phyloP scores from a whole-genome alignment of 169 alveolate species.

The Plasmodium gonderi region DNA sequence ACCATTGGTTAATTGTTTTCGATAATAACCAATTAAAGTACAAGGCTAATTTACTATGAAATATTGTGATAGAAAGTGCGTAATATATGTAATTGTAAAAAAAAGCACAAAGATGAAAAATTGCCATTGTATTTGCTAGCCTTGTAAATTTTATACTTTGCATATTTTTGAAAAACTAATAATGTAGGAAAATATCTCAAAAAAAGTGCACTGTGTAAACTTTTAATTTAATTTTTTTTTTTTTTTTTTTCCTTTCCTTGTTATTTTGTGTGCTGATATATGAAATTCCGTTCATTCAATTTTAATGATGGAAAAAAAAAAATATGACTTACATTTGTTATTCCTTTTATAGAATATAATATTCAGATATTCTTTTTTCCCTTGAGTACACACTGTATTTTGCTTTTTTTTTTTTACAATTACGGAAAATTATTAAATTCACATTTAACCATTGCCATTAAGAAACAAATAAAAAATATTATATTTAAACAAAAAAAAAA shows the following conservation, averaged over 20 bases:
- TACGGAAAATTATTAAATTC: background rate
- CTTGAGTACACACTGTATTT: too few species aligned
- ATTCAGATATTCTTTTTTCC: background rate
- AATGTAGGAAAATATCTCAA: background rate
- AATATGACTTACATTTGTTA: background rate
- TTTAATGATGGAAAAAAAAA: background rate
- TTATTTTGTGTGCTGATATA: background rate
- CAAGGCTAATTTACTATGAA: background rate
- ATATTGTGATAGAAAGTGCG: background rate
- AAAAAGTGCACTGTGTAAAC: background rate
- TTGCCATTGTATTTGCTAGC: background rate
- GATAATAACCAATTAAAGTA: background rate
- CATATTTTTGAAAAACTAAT: background rate
- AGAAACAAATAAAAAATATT: background rate
- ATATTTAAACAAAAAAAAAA: background rate
- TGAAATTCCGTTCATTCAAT: background rate
- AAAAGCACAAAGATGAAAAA: background rate
- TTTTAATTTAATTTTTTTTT: constrained; percentile 2
- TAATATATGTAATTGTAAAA: background rate
- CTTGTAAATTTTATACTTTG: background rate
- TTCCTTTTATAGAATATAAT: background rate
- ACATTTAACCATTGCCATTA: background rate
- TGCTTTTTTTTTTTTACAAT: background rate
- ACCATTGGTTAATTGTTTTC: background rate
- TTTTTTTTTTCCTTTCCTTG: background rate